Conservation (phyloP, 2,329 filamentous ascomycete species). For the Albophoma yamanashiensis region DNA sequence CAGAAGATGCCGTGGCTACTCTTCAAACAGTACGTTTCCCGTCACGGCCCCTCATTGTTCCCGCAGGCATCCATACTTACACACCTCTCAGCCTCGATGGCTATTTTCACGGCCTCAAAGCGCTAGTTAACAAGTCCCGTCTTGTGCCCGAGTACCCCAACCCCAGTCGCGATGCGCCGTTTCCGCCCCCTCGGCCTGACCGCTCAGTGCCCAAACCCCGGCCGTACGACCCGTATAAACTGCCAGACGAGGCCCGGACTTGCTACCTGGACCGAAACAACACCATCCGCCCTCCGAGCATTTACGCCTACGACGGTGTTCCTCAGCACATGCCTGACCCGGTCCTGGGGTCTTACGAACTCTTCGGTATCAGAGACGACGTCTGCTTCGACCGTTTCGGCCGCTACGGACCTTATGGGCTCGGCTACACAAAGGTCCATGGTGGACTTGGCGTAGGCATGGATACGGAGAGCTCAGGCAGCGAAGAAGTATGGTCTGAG, state of each 20-base stretch:
- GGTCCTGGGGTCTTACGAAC: constrained; percentile 63
- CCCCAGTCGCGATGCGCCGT: constrained; percentile 18
- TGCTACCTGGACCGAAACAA: constrained; percentile 55
- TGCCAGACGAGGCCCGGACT: constrained; percentile 40
- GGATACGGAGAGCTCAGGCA: constrained; percentile 61
- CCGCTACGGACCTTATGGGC: constrained; percentile 72
- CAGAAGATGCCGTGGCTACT: constrained; percentile 27
- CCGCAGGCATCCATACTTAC: background rate
- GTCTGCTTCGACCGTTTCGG: constrained; percentile 85
- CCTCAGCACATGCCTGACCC: constrained; percentile 69
- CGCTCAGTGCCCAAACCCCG: constrained; percentile 31
- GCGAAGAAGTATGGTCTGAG: constrained; percentile 45
- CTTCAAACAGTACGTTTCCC: constrained; percentile 23
- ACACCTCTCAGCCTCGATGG: constrained; percentile 52
- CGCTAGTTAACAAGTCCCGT: constrained; percentile 50
- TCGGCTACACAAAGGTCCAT: constrained; percentile 65
- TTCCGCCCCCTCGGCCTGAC: constrained; percentile 21
- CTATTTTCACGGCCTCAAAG: constrained; percentile 70
- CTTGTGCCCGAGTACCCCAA: constrained; percentile 68
- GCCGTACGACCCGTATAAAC: constrained; percentile 60
- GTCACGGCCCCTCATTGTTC: background rate
- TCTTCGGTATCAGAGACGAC: constrained; percentile 65
- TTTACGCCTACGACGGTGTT: constrained; percentile 60
- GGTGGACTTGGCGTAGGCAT: constrained; percentile 65
- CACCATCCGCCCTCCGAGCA: constrained; percentile 45